phyloP scores from a whole-genome alignment of 106 monocot species.

The Apostasia ramifera region DNA sequence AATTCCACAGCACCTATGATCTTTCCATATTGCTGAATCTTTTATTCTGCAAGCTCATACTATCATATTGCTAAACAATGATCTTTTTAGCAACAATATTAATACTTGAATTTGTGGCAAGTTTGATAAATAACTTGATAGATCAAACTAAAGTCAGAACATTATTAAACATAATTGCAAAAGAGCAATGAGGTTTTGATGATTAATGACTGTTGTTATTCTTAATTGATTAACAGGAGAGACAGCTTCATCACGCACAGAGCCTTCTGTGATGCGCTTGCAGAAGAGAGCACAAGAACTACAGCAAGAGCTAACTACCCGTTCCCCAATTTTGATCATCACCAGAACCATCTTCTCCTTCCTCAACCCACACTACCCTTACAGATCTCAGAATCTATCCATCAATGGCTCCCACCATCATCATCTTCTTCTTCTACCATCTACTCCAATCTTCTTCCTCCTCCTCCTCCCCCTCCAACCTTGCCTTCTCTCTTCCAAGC shows the following conservation, averaged over 20 bases:
- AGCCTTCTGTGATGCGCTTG: constrained; percentile 16
- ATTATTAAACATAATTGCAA: no score
- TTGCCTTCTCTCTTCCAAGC: background rate
- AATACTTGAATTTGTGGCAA: no score
- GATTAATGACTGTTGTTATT: background rate
- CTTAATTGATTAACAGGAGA: constrained; percentile 6
- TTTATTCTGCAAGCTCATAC: no score
- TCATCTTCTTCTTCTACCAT: background rate
- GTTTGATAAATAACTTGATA: no score
- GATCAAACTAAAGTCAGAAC: no score
- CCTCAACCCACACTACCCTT: background rate
- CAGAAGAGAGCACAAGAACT: constrained; percentile 1
- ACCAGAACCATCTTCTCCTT: background rate
- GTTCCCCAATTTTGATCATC: background rate
- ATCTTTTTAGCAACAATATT: no score
- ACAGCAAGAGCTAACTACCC: background rate
- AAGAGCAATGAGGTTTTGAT: no score
- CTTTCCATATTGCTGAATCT: no score
- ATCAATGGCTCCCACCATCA: background rate
- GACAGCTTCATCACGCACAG: constrained; percentile 19
- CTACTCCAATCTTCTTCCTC: background rate
- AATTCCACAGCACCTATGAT: no score
- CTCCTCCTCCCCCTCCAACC: background rate
- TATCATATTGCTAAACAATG: no score
- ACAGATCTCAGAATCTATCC: no score